Conservation (phyloP, 768 basidiomycete genomes). For the Boletus vermiculosoides region DNA sequence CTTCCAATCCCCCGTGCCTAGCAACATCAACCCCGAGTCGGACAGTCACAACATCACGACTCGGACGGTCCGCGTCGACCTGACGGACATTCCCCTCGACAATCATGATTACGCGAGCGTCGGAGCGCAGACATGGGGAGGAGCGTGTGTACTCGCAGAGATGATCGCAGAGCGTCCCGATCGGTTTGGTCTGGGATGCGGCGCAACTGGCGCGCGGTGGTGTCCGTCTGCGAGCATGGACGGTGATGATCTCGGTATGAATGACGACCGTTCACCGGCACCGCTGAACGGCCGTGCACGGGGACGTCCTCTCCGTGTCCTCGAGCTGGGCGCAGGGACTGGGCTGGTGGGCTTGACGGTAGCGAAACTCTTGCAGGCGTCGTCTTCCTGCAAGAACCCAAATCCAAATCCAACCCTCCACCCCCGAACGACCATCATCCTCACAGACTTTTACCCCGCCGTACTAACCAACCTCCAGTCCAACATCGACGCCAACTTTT, state of each 20-base stretch:
- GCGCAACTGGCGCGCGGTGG: not conserved
- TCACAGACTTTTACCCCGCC: constrained; percentile 50
- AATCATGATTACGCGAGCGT: constrained; percentile 70
- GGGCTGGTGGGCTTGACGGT: constrained; percentile 49
- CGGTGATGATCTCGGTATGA: not conserved
- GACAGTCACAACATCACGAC: constrained; percentile 9
- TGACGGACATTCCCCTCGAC: constrained; percentile 69
- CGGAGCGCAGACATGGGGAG: constrained; percentile 89
- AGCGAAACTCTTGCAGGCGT: constrained; percentile 32
- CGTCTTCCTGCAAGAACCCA: not conserved
- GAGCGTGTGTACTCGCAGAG: constrained; percentile 77
- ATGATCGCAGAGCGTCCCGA: constrained; percentile 59
- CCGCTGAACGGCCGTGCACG: not conserved
- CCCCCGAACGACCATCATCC: constrained; percentile 32
- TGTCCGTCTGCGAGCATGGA: too few relatives aligned
- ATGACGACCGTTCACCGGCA: not conserved
- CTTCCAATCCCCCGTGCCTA: constrained; percentile 34
- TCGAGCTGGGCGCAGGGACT: constrained; percentile 60
- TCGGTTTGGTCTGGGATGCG: constrained; percentile 42
- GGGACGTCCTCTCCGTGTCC: constrained; percentile 34
- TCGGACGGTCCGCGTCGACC: constrained; percentile 34
- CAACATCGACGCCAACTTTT: constrained; percentile 43
- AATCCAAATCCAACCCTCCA: not conserved
- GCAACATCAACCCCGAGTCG: too few relatives aligned
- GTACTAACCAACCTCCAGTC: constrained; percentile 46